Evolutionary conservation across 768 basidiomycete genomes (phyloP), one percentile per base, ranked within the genome.

Genomic region (Leucogyrophana mollusca): DNA sequence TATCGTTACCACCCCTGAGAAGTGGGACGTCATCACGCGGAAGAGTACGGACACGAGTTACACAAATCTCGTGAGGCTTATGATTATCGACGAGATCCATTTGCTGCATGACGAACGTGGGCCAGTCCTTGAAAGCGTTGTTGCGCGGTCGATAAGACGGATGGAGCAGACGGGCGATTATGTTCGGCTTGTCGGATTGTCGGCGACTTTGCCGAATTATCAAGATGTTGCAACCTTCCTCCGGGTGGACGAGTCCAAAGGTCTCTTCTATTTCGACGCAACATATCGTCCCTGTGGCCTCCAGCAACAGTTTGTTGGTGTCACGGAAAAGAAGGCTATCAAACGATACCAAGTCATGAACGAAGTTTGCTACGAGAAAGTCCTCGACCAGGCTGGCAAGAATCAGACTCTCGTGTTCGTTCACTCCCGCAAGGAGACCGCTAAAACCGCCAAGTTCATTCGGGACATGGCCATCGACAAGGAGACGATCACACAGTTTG

Each of bases 311-410:
- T 97, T 98, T 68, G 83, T 98, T 49, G 96, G 96, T 34, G 83
- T 99, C 47, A 97, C 95, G 1, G 96, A 98, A 74, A 98, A 97
- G 78, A 98, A 96, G 66, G 96, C 96, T 0, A 97, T 98, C 77
- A 97, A 95, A 66, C 84, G 96, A 5, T 93, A 94, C 61, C 95
- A 97, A 64, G 84, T 97, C 51, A 95, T 91, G 79, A 99, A 99
- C 67, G 94, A 98, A 62, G 94, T 98, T 17, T 95, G 94, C 68
- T 99, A 99, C 72, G 95, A 98, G 67, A 99, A 98, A 71, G 88
- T 97, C 3, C 80, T 98, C 18, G 94, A 97, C 54, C 92, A 98
- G 57, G 81, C 83, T 6, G 79, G 81, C 40, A 92, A 91, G 72
- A 90, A 94, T 50, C 94, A 95, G 62, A 90, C 89, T 0, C 77